These are phyloP conservation scores for Sporothrix schenckii DNA, from an alignment of 2,329 filamentous ascomycete genomes.

Conservation along the genomic window DNA sequence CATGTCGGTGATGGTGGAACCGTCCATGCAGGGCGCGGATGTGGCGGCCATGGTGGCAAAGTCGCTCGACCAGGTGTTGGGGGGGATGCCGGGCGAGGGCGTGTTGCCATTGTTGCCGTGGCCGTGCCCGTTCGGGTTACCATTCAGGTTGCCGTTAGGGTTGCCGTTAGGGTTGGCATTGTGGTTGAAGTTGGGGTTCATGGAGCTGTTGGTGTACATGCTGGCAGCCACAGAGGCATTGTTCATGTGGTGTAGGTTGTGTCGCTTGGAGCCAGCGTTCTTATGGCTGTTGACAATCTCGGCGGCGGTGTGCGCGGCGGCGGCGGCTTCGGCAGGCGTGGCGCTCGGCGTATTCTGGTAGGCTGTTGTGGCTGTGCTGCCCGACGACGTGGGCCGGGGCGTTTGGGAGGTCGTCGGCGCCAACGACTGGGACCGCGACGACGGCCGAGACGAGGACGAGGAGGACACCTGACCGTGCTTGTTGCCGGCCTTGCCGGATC, in stretches of 20 bases:
- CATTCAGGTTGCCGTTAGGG: not conserved
- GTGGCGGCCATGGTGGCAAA: slow-evolving; percentile 44
- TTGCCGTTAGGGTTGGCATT: not conserved
- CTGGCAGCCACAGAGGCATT: slow-evolving; percentile 36
- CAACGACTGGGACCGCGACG: slow-evolving; percentile 26
- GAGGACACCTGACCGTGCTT: not conserved
- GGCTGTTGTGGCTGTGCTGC: slow-evolving; percentile 30
- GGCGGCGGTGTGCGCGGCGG: slow-evolving; percentile 34
- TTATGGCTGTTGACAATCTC: slow-evolving; percentile 37
- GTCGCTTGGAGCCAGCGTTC: slow-evolving; percentile 9
- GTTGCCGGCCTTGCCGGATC: not conserved
- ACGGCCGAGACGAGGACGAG: slow-evolving; percentile 10
- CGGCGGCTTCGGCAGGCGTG: slow-evolving; percentile 35
- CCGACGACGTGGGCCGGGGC: slow-evolving; percentile 32
- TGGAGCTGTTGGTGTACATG: slow-evolving; percentile 47
- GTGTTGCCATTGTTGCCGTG: slow-evolving; percentile 31
- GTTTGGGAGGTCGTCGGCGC: slow-evolving; percentile 19
- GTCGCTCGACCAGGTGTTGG: slow-evolving; percentile 48
- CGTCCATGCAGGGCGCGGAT: slow-evolving; percentile 38
- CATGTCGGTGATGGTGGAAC: not conserved
- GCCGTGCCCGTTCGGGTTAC: not conserved
- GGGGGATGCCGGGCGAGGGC: slow-evolving; percentile 51
- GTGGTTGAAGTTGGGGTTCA: slow-evolving; percentile 39
- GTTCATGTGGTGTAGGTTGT: slow-evolving; percentile 22
- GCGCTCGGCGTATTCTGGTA: slow-evolving; percentile 35